Conservation (phyloP, 1,284 basidiomycete species). For the Ceratobasidium sp. region DNA sequence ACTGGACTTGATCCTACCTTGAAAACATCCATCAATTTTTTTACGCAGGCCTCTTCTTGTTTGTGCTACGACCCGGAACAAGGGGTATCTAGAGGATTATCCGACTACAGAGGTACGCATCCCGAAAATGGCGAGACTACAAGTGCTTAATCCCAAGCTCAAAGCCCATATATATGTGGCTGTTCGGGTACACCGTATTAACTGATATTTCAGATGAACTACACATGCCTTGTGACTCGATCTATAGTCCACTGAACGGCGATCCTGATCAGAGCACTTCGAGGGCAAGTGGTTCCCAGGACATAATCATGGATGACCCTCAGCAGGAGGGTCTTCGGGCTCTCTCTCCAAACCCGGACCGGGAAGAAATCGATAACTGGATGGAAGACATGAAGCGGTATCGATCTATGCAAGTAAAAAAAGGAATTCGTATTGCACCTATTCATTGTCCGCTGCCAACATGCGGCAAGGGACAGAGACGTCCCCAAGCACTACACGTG, state of each 20-base stretch:
- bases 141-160: too few species aligned
- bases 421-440: slow-evolving; percentile 4
- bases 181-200: too few species aligned
- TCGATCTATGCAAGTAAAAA: slow-evolving; percentile 4
- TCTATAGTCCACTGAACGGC: not conserved
- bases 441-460: slow-evolving; percentile 8
- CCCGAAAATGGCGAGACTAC: too few species aligned
- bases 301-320: too few species aligned
- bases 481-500: slow-evolving; percentile 31
- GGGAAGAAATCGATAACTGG: slow-evolving; percentile 19
- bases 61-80: too few species aligned
- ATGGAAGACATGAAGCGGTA: slow-evolving; percentile 11
- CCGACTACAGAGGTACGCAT: too few species aligned
- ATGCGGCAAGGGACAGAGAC: slow-evolving; percentile 26
- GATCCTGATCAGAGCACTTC: not conserved
- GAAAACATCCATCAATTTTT: too few species aligned
- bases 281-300: too few species aligned
- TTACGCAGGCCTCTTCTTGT: too few species aligned
- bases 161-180: too few species aligned
- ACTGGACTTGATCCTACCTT: too few species aligned
- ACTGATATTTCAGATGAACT: not conserved
- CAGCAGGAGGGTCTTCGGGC: slow-evolving; percentile 1
- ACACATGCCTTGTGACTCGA: not conserved
- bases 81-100: too few species aligned
- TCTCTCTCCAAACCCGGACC: not conserved